Conservation (phyloP, 257 asterid species). For the Mitragyna speciosa region DNA sequence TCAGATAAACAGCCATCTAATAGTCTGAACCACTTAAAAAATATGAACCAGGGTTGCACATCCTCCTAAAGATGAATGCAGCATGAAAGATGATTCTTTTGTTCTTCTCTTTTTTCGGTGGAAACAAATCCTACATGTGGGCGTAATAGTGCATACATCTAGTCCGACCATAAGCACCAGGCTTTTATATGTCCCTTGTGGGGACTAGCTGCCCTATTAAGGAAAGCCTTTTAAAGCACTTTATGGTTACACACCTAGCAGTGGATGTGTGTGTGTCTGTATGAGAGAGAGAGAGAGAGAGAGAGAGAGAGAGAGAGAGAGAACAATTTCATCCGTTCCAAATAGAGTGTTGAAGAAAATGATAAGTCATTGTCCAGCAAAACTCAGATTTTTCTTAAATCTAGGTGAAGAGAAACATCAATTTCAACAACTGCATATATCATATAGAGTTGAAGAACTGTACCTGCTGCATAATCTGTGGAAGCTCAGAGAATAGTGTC, state of each 20-base stretch:
- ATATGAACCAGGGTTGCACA: too few species aligned
- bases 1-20: background rate
- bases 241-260: background rate
- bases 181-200: background rate
- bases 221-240: background rate
- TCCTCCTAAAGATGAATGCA: too few species aligned
- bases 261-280: too few species aligned
- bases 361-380: too few species aligned
- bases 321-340: background rate
- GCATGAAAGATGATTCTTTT: background rate
- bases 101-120: background rate
- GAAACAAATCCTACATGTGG: background rate
- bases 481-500: slow-evolving; percentile 75
- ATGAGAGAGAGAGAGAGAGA: background rate
- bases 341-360: background rate
- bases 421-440: background rate
- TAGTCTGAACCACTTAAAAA: background rate
- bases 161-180: background rate
- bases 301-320: background rate
- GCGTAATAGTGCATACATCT: background rate
- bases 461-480: slow-evolving; percentile 90
- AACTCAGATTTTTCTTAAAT: background rate
- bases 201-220: background rate
- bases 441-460: background rate
- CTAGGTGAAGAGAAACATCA: background rate